These are phyloP conservation scores for Dryas integrifolia DNA, from an alignment of 331 rosid genomes.

Conservation along the genomic window DNA sequence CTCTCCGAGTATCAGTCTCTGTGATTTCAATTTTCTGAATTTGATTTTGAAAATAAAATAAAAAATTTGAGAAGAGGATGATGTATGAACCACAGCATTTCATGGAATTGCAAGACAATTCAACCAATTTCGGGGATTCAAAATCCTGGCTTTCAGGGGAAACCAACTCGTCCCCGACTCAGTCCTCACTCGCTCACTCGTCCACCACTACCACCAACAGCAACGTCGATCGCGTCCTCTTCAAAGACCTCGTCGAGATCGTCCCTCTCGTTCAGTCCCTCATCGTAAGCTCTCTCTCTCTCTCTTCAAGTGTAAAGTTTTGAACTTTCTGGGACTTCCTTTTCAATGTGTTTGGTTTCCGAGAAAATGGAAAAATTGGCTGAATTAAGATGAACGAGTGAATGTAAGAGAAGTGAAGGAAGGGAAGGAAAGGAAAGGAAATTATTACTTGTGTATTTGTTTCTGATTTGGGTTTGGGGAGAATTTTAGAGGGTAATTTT, in stretches of 20 bases:
- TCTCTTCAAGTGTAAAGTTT: background rate
- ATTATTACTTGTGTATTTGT: background rate
- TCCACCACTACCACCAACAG: conserved; percentile 30
- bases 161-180: conserved; percentile 49
- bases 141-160: conserved; percentile 76
- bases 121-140: conserved; percentile 52
- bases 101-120: conserved; percentile 55
- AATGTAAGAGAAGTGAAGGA: no score
- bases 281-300: conserved; percentile 55
- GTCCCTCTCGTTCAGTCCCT: conserved; percentile 97
- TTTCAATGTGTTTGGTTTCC: background rate
- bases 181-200: conserved; percentile 38
- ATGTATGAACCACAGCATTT: conserved; percentile 64
- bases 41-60: background rate
- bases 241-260: conserved; percentile 81
- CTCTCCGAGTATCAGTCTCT: background rate
- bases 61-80: background rate
- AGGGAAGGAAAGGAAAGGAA: no score
- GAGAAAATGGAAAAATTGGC: conserved; percentile 6
- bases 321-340: conserved; percentile 2
- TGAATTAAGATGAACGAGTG: background rate
- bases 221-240: conserved; percentile 79
- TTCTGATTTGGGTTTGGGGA: background rate
- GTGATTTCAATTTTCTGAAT: background rate
- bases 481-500: no score